Base-by-base conservation (phyloP, 2,329 filamentous ascomycete genomes). In the Amesomyces nigricolor region DNA sequence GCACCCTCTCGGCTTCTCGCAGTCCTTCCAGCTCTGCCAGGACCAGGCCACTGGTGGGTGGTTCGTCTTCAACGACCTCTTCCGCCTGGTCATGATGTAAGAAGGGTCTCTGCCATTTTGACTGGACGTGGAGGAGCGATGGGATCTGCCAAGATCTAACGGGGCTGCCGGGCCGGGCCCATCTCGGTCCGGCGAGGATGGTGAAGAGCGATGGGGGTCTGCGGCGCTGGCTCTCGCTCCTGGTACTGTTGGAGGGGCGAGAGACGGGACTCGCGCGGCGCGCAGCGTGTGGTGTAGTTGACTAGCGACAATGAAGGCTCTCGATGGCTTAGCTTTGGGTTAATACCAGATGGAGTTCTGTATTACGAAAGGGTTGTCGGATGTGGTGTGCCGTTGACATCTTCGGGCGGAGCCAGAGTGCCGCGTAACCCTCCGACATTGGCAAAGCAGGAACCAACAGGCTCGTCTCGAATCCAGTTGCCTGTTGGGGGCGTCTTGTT, bases 41-140 rank as follows among this genome's bases (percentile, higher is more conserved):
- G 87, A 90, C 53, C 73, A 73, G 29, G 63, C 6, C 22, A 26
- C 67, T 49, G 86, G 84, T 65, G 84, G 79, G 74, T 96, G 87
- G 78, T 96, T 83, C 72, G 88, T 97, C 70, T 86, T 86, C 77
- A 96, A 97, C 79, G 92, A 97, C 72, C 76, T 97, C 71, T 97
- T 97, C 85, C 89, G 89, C 75, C 82, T 97, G 60, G 82, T 96
- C 64, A 92, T 88, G 73, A 78, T 73, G 69, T 82, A 75, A 61
- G 54, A 48, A 4, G 11, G 10, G 16, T 13, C 17, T 16, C 6
- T 30, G 17, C 19, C 13, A 4, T 8, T 16, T 11, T 19, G 22
- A 30, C 22, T 35, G 35, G 45, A 37, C n/a, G 32, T 35, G 42
- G 11, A n/a, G 8, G 19, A 17, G n/a, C 17, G 37, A 45, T 16